A percentile compares a stretch with the other conserved stretches of the same genome.
These are phyloP conservation scores for Cydonia oblonga DNA, from an alignment of 331 rosid genomes.

Conservation along the genomic window DNA sequence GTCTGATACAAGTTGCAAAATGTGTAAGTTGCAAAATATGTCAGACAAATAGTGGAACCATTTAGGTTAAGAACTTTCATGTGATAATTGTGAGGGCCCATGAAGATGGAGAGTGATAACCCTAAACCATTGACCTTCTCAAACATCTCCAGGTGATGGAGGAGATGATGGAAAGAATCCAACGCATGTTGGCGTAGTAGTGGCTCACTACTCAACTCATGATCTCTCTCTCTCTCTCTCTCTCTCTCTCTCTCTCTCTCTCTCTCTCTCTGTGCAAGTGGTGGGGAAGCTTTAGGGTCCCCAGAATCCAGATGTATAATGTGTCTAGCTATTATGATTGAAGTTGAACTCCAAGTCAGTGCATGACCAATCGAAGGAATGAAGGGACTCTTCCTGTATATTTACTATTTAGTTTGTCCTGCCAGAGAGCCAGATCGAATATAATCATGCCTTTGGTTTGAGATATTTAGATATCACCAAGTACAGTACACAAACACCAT, in stretches of 20 bases:
- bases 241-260: no score
- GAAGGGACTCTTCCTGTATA: slow-evolving; percentile 22
- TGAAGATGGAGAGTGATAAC: neutral
- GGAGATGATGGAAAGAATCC: neutral
- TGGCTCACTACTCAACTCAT: neutral
- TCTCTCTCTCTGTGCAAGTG: slow-evolving; percentile 20
- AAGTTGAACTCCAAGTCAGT: slow-evolving; percentile 23
- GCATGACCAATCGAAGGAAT: slow-evolving; percentile 32
- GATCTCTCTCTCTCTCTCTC: no score
- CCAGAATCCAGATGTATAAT: slow-evolving; percentile 1
- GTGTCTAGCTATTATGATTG: slow-evolving; percentile 12
- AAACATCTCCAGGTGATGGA: neutral
- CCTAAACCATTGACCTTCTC: neutral
- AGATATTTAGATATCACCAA: neutral
- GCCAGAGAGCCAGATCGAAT: neutral
- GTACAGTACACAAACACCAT: slow-evolving; percentile 27
- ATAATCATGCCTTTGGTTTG: slow-evolving; percentile 11
- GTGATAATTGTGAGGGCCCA: neutral
- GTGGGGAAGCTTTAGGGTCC: slow-evolving; percentile 36
- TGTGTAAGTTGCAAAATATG: neutral
- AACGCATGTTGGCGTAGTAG: neutral
- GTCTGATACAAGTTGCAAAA: neutral
- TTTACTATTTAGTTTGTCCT: slow-evolving; percentile 18
- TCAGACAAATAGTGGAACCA: neutral
- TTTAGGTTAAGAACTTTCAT: neutral